phyloP scores from a whole-genome alignment of 305 asterid species.

The Fraxinus sp. region DNA sequence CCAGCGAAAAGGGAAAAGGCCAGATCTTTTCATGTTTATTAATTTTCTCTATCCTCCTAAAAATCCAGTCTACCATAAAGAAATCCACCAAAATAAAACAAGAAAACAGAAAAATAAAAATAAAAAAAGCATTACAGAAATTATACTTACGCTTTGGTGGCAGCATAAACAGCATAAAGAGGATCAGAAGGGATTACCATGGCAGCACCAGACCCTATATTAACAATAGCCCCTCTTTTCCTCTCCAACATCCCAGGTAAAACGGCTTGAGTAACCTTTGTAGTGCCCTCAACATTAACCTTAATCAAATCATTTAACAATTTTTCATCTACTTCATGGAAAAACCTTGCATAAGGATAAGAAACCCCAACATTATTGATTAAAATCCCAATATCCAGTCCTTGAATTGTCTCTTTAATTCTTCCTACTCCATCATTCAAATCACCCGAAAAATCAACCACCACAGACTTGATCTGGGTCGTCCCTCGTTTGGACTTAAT shows the following conservation, averaged over 20 bases:
- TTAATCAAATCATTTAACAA: conserved; percentile 61
- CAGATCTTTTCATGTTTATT: background rate
- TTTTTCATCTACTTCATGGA: conserved; percentile 85
- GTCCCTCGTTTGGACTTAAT: conserved; percentile 57
- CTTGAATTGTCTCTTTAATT: conserved; percentile 63
- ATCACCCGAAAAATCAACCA: conserved; percentile 86
- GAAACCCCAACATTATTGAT: conserved; percentile 79
- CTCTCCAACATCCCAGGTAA: conserved; percentile 77
- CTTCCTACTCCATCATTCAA: conserved; percentile 63
- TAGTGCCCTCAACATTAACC: conserved; percentile 85
- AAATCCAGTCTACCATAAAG: background rate
- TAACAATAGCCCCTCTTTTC: conserved; percentile 81
- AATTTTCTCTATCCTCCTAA: background rate
- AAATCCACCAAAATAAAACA: background rate
- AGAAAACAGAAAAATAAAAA: background rate
- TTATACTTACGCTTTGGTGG: conserved; percentile 68
- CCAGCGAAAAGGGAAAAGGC: background rate
- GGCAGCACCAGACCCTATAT: conserved; percentile 92
- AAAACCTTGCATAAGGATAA: conserved; percentile 83
- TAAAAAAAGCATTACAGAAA: conserved; percentile 25
- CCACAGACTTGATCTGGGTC: conserved; percentile 72
- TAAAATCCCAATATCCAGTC: conserved; percentile 76
- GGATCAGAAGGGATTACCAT: conserved; percentile 82
- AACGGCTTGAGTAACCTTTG: conserved; percentile 80
- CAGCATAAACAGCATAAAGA: conserved; percentile 88